Base-by-base conservation (phyloP, 768 basidiomycete species). In the Boletus vinaceobasis region DNA sequence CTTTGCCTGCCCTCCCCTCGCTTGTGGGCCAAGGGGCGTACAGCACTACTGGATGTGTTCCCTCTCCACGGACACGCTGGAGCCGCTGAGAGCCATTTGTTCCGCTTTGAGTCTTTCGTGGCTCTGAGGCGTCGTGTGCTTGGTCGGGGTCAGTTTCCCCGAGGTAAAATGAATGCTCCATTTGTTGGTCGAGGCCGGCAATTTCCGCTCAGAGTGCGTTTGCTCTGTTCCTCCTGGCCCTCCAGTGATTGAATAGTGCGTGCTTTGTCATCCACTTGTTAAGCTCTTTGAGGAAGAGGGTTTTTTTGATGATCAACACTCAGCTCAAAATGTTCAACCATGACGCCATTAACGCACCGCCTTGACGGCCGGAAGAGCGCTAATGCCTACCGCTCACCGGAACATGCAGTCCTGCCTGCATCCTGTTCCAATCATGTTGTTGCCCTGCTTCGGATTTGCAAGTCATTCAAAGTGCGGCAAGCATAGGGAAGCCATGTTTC, bases 391-490 rank as follows among this genome's bases (percentile, higher is more conserved):
- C 65, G 67, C 67, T 59, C 66, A 7, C 58, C 65, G 67, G 67
- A 68, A 63, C 67, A 67, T 60, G 56, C 56, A 49, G 6, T 53
- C 60, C 55, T 67, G 65, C 67, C 63, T 65, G 67, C 64, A 63
- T 32, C 61, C 64, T 68, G 64, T 68, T 54, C 64, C 35, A 60
- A 65, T 69, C 67, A 59, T 68, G 59, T 61, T 65, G 54, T 50
- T 68, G 58, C 67, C 67, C 61, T 69, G 60, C 67, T 64, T 56
- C 63, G 65, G 61, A 65, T 69, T 68, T 67, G 65, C 67, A 65
- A 58, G 67, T 53, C 65, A 65, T 51, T 53, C 58, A 52, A 48
- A 58, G 61, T 54, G 63, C 56, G 60, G 67, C 65, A 63, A 59
- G 63, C 61, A 43, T 65, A 60, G 65, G 61, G 51, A 55, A 8